Conservation (phyloP, 805 yeast species). For the Dipodascopsis uninucleata region DNA sequence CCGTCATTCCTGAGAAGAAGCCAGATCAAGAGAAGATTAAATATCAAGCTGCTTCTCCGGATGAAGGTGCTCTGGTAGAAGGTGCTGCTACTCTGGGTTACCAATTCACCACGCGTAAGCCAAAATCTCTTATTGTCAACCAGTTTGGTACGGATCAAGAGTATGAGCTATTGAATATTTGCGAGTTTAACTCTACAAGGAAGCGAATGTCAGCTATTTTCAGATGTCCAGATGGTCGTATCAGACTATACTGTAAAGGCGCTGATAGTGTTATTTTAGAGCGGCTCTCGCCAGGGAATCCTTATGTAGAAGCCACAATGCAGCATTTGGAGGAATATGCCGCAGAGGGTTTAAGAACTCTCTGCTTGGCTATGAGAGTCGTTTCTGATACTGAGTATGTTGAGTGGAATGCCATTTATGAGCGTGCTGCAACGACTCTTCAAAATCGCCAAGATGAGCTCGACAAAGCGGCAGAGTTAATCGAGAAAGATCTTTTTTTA, state of each 20-base stretch:
- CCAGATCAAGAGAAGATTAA: conserved; percentile 51
- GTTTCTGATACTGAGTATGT: conserved; percentile 74
- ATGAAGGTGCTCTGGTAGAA: conserved; percentile 96
- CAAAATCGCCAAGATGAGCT: conserved; percentile 68
- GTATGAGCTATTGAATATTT: conserved; percentile 80
- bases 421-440: conserved; percentile 78
- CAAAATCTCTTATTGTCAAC: conserved; percentile 70
- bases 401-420: conserved; percentile 62
- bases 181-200: conserved; percentile 96
- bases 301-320: conserved; percentile 77
- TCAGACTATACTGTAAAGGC: conserved; percentile 88
- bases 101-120: conserved; percentile 78
- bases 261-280: conserved; percentile 96
- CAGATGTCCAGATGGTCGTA: conserved; percentile 89
- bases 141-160: conserved; percentile 50
- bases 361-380: conserved; percentile 84
- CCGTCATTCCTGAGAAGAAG: conserved; percentile 88
- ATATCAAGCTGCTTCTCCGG: conserved; percentile 98
- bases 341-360: conserved; percentile 88
- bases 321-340: conserved; percentile 95
- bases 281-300: conserved; percentile 63
- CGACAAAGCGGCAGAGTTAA: conserved; percentile 84
- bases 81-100: conserved; percentile 92
- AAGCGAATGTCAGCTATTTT: conserved; percentile 96
- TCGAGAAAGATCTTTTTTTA: conserved; percentile 73